Evolutionary conservation across 2,329 filamentous ascomycete genomes (phyloP).

Genomic region (Immersiporthe knoxdaviesiana): DNA sequence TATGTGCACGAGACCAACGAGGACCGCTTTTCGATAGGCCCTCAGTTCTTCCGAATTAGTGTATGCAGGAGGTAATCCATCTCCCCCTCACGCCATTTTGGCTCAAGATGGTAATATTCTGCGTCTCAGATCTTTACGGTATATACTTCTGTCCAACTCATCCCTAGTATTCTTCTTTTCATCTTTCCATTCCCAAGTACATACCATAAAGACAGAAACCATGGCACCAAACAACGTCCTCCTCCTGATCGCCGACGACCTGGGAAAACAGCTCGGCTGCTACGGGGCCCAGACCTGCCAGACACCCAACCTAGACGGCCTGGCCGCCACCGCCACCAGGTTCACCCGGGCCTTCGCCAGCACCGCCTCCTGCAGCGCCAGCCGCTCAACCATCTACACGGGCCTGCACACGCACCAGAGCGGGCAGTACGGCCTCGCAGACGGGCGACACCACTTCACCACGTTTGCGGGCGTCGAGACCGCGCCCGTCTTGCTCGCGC

Average conservation of each 20-base stretch:
- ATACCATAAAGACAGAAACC: not conserved
- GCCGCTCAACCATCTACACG: slow-evolving; percentile 49
- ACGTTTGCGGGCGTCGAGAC: slow-evolving; percentile 48
- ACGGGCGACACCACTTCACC: slow-evolving; percentile 43
- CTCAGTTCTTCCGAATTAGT: slow-evolving; percentile 32
- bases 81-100: too few relatives aligned
- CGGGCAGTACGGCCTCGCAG: slow-evolving; percentile 49
- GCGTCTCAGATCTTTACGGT: too few relatives aligned
- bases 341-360: slow-evolving; percentile 47
- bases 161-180: too few relatives aligned
- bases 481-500: slow-evolving; percentile 33
- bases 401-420: slow-evolving; percentile 51
- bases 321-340: slow-evolving; percentile 40
- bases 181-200: too few relatives aligned
- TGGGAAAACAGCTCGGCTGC: slow-evolving; percentile 5
- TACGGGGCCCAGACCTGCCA: slow-evolving; percentile 34
- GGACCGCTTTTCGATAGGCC: slow-evolving; percentile 38
- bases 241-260: slow-evolving; percentile 10
- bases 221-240: not conserved
- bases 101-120: too few relatives aligned
- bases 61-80: slow-evolving; percentile 33
- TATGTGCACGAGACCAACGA: too few relatives aligned
- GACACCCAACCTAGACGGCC: slow-evolving; percentile 45
- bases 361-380: slow-evolving; percentile 50
- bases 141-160: too few relatives aligned